Conservation (phyloP, 768 basidiomycete genomes). For the Ramaria sp. region DNA sequence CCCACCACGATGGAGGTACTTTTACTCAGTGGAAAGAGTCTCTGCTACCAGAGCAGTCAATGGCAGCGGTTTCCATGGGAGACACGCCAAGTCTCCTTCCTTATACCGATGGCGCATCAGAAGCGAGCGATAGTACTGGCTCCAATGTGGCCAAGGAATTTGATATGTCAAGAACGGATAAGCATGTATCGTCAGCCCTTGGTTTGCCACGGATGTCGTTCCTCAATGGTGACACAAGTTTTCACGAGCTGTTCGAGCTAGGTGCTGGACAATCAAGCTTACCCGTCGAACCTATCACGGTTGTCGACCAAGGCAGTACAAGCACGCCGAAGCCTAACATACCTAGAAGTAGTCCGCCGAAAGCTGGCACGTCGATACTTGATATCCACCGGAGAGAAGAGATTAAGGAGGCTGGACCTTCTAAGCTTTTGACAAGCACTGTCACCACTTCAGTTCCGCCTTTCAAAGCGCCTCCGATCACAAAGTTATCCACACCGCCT, state of each 20-base stretch:
- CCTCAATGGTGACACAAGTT: neutral
- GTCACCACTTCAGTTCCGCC: neutral
- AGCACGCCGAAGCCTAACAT: neutral
- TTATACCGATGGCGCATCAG: neutral
- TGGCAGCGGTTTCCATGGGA: neutral
- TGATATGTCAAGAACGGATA: neutral
- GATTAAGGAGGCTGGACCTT: neutral
- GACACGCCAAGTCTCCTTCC: neutral
- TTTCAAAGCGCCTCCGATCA: neutral
- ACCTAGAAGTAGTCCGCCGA: too few relatives aligned
- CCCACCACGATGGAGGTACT: neutral
- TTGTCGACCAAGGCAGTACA: neutral
- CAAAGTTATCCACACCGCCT: neutral
- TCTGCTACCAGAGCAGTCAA: neutral
- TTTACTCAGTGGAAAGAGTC: neutral
- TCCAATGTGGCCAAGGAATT: neutral
- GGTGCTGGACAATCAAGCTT: neutral
- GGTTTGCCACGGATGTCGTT: slow-evolving; percentile 5
- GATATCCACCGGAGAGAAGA: neutral
- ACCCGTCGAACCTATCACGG: neutral
- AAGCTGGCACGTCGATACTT: neutral
- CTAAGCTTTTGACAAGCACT: neutral
- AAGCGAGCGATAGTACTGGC: neutral
- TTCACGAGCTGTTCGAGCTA: neutral
- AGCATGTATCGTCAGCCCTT: neutral